phyloP scores from a whole-genome alignment of 805 yeast species.

The Nakazawaea wickerhamii region DNA sequence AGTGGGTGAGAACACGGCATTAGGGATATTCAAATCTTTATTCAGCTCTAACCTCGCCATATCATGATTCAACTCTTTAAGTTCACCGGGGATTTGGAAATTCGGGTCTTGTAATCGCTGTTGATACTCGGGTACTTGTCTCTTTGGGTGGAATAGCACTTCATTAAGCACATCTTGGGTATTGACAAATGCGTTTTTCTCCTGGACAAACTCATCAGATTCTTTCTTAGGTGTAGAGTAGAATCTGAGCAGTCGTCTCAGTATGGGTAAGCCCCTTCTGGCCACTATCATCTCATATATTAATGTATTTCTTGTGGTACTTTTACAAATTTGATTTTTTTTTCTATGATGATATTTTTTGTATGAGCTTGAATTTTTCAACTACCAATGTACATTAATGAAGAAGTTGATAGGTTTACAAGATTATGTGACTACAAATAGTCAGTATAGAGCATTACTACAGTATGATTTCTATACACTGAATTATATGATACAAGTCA shows the following conservation, averaged over 20 bases:
- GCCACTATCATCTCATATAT: neutral
- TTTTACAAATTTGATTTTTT: too few species aligned
- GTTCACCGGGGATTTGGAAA: slow-evolving; percentile 6
- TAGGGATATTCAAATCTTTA: neutral
- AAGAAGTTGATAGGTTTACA: too few species aligned
- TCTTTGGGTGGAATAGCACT: slow-evolving; percentile 2
- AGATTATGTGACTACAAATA: too few species aligned
- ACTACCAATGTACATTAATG: too few species aligned
- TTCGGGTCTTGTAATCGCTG: neutral
- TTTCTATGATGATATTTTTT: too few species aligned
- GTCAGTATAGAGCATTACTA: too few species aligned
- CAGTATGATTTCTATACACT: too few species aligned
- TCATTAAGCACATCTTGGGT: slow-evolving; percentile 5
- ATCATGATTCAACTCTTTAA: slow-evolving; percentile 1
- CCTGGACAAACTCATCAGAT: slow-evolving; percentile 1
- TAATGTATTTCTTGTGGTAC: too few species aligned
- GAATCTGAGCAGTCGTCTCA: neutral
- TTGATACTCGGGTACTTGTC: neutral
- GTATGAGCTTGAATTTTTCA: too few species aligned
- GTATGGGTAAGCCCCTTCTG: neutral
- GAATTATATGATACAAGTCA: too few species aligned
- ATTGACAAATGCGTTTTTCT: neutral
- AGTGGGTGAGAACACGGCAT: neutral
- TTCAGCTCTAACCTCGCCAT: neutral
- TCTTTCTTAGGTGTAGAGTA: neutral